Percentiles rank a stretch among this genome's conserved stretches.
phyloP scores from a whole-genome alignment of 2,329 filamentous ascomycete genomes.

The Didymella glomerata region DNA sequence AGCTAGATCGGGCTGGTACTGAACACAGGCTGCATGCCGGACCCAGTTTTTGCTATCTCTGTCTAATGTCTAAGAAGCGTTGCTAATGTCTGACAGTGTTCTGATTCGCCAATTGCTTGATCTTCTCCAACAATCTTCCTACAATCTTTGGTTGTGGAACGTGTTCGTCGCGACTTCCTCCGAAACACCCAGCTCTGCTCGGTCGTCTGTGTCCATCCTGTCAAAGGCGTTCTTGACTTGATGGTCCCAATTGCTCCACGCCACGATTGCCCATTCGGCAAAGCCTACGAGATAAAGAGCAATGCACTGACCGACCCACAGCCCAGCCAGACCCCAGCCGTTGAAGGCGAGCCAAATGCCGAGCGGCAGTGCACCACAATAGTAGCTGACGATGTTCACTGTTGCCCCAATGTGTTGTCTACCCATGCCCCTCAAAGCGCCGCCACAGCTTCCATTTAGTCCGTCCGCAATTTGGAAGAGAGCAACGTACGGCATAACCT shows the following conservation, averaged over 20 bases:
- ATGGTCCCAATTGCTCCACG: conserved; percentile 76
- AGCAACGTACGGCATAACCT: conserved; percentile 85
- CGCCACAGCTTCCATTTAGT: conserved; percentile 84
- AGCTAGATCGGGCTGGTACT: conserved; percentile 34
- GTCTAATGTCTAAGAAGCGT: conserved; percentile 36
- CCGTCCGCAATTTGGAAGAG: conserved; percentile 92
- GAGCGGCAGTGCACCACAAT: conserved; percentile 79
- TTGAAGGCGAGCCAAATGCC: conserved; percentile 87
- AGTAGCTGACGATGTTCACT: conserved; percentile 85
- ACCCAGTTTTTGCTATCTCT: conserved; percentile 31
- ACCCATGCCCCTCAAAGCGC: conserved; percentile 82
- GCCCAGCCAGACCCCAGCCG: conserved; percentile 79
- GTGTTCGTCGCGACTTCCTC: conserved; percentile 31
- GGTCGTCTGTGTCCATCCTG: conserved; percentile 67
- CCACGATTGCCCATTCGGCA: conserved; percentile 81
- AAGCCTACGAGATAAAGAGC: conserved; percentile 77
- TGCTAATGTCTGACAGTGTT: conserved; percentile 26
- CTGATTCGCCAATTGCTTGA: conserved; percentile 10
- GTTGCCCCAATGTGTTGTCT: conserved; percentile 83
- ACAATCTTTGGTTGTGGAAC: conserved; percentile 24
- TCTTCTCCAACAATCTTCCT: conserved; percentile 12
- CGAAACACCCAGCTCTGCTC: conserved; percentile 51
- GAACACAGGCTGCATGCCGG: conserved; percentile 33
- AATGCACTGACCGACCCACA: conserved; percentile 84
- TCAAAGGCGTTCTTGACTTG: conserved; percentile 76